Percentiles rank a stretch among this genome's conserved stretches.
Evolutionary conservation across 805 yeast genomes (phyloP).

Genomic region (Pichia manshurica): DNA sequence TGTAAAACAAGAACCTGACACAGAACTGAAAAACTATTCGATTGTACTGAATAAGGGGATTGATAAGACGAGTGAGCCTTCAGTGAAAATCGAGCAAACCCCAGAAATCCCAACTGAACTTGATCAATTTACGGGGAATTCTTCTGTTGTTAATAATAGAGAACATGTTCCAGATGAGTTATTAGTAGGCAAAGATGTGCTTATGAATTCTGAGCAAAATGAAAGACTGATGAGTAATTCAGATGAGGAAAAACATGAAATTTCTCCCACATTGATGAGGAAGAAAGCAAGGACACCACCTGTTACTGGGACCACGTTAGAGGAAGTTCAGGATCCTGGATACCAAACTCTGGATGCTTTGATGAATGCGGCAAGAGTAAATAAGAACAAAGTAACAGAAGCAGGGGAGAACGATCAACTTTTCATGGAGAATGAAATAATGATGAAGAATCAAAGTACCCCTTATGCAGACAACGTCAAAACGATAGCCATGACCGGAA

Average conservation of each 20-base stretch:
- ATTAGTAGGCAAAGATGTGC: not conserved
- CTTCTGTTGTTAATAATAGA: not conserved
- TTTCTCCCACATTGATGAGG: constrained; percentile 5
- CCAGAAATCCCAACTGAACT: constrained; percentile 12
- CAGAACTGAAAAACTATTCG: too few relatives aligned
- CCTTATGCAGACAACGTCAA: constrained; percentile 9
- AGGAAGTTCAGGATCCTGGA: not conserved
- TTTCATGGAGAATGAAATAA: constrained; percentile 3
- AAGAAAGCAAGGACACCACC: constrained; percentile 3
- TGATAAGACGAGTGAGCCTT: too few relatives aligned
- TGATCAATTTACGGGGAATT: constrained; percentile 11
- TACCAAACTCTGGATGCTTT: not conserved
- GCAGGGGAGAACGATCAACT: not conserved
- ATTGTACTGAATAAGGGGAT: too few relatives aligned
- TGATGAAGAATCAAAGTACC: constrained; percentile 17
- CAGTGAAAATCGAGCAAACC: constrained; percentile 6
- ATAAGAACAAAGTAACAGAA: not conserved
- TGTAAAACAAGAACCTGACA: not conserved
- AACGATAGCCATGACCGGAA: not conserved
- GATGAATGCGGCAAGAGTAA: not conserved
- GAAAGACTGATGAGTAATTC: not conserved
- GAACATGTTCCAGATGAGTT: not conserved
- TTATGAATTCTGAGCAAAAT: not conserved
- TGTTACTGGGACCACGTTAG: not conserved
- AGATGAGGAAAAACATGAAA: constrained; percentile 1